Conservation (phyloP, 768 basidiomycete genomes). For the Mycena albidolilacea region DNA sequence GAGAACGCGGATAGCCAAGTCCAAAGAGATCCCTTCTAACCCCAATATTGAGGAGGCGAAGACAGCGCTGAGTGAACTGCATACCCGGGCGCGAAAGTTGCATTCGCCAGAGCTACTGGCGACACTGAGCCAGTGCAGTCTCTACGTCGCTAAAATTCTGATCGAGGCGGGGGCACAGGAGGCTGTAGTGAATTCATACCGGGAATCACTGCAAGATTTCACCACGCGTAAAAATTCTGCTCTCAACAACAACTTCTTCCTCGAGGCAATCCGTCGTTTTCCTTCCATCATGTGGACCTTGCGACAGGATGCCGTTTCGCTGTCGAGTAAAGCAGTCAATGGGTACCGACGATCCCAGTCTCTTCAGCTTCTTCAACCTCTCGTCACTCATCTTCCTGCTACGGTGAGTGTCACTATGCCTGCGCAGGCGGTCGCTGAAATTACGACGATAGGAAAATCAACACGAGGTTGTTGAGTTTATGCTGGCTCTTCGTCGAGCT, state of each 20-base stretch:
- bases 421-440: background rate
- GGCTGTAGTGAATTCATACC: slow-evolving; percentile 69
- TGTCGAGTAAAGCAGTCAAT: slow-evolving; percentile 77
- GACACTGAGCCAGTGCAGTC: slow-evolving; percentile 76
- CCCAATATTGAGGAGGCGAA: slow-evolving; percentile 60
- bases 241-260: slow-evolving; percentile 81
- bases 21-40: slow-evolving; percentile 74
- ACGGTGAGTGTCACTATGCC: slow-evolving; percentile 55
- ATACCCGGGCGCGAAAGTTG: slow-evolving; percentile 78
- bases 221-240: slow-evolving; percentile 85
- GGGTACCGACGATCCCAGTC: slow-evolving; percentile 82
- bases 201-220: slow-evolving; percentile 80
- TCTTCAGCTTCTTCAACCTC: slow-evolving; percentile 77
- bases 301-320: slow-evolving; percentile 69
- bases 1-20: slow-evolving; percentile 78
- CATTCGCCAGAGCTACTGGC: slow-evolving; percentile 74
- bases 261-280: slow-evolving; percentile 80
- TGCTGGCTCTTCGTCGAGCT: slow-evolving; percentile 63
- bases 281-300: slow-evolving; percentile 77
- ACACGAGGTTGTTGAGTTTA: slow-evolving; percentile 63
- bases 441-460: slow-evolving; percentile 47
- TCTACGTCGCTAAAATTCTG: slow-evolving; percentile 75
- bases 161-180: slow-evolving; percentile 60
- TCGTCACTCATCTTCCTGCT: slow-evolving; percentile 69
- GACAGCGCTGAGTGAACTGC: slow-evolving; percentile 73